Evolutionary conservation across 1,139 yeast species (phyloP), one percentile per base, ranked within the genome.

Genomic region (Pichia sp.): DNA sequence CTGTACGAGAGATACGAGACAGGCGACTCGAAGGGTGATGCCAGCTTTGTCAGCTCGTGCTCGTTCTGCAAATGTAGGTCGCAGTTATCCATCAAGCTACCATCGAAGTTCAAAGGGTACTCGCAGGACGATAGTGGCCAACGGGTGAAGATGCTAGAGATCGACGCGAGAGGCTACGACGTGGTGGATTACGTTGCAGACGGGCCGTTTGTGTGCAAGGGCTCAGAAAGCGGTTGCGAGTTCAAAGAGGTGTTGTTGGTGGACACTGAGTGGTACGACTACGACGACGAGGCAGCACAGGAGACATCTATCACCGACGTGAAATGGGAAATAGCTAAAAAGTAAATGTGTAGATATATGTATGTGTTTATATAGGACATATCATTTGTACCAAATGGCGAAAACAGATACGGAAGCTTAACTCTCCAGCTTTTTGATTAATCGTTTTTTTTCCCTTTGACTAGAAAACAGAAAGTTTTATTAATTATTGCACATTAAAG

Each of bases 211-310:
- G 72, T 73, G 50, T 88, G 92, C 57, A 72, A 69, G 47, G 88
- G 89, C 3, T 72, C 70, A 8, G 83, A 80, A 16, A 70, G 81
- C 2, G 69, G 71, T 8, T 76, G 87, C 1, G 38, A 13, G 10
- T 61, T 61, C 34, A 47, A 45, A 7, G 63, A 62, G 5, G 79
- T 90, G n/a, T 90, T 85, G 56, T 71, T 90, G 52, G 80, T 77
- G 45, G 97, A 90, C 45, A 82, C 80, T 47, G 98, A 93, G 67
- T 92, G 97, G 95, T 93, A 85, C 68, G 99, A 93, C 65, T 95
- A 92, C 67, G 98, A 93, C 67, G 98, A 93, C 57, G 81, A 84
- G 64, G 85, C 88, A 5, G 81, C 83, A 10, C 81, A 75, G 31
- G 97, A 93, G 69, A 97, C 90, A 26, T 83, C 95, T 44, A 79